phyloP scores from a whole-genome alignment of 106 monocot genomes.

The Amphibolis antarctica region DNA sequence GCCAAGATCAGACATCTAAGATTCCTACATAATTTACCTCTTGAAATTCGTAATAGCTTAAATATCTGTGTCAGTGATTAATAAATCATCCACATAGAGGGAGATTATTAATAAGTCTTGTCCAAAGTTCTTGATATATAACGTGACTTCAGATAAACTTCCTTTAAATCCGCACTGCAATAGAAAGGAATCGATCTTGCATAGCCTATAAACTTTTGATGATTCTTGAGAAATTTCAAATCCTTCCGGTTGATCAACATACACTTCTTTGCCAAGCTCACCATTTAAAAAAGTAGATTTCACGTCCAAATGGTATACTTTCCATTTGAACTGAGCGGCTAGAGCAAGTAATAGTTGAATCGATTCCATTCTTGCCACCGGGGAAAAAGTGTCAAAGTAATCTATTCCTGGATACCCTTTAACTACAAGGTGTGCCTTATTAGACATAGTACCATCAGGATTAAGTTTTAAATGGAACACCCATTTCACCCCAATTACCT shows the following conservation, averaged over 20 bases:
- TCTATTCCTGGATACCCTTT: background rate
- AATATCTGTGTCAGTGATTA: background rate
- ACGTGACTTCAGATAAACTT: background rate
- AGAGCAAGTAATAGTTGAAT: background rate
- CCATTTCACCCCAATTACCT: background rate
- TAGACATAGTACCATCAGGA: background rate
- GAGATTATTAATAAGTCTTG: background rate
- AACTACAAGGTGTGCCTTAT: background rate
- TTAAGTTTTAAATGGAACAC: background rate
- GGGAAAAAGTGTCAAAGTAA: background rate
- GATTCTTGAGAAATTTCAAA: background rate
- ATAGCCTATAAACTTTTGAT: background rate
- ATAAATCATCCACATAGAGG: constrained; percentile 4
- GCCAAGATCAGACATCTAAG: background rate
- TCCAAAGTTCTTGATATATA: background rate
- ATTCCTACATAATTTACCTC: background rate
- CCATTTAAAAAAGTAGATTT: constrained; percentile 1
- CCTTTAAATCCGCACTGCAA: background rate
- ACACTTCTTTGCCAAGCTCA: background rate
- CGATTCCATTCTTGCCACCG: background rate
- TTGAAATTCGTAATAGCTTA: background rate
- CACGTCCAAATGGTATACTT: background rate
- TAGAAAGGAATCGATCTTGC: background rate
- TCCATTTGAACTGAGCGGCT: background rate
- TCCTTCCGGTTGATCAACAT: background rate